Conservation (phyloP, 768 basidiomycete species). For the Tricholoma bakamatsutake region DNA sequence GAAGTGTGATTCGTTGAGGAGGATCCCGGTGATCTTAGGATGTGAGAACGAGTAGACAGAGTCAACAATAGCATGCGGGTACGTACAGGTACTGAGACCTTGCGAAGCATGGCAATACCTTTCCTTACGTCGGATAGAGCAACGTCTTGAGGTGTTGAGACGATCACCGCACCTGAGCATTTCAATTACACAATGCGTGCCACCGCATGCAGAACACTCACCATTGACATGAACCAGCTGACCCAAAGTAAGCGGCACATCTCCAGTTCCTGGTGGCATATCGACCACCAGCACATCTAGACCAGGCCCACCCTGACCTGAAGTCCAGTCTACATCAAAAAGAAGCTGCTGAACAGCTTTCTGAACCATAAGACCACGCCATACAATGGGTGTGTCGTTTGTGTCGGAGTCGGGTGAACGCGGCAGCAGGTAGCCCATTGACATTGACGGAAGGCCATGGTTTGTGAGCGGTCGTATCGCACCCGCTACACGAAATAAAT, state of each 20-base stretch:
- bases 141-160: constrained; percentile 95
- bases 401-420: constrained; percentile 38
- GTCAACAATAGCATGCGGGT: constrained; percentile 18
- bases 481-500: constrained; percentile 42
- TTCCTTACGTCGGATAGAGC: constrained; percentile 88
- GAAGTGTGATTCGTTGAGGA: constrained; percentile 88
- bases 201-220: constrained; percentile 28
- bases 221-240: constrained; percentile 84
- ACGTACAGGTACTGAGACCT: constrained; percentile 80
- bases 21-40: constrained; percentile 71
- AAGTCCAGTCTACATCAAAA: constrained; percentile 90
- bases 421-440: constrained; percentile 92
- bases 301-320: constrained; percentile 35
- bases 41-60: neutral
- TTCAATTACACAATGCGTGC: constrained; percentile 8
- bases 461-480: constrained; percentile 79
- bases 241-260: constrained; percentile 88
- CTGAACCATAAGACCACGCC: constrained; percentile 98
- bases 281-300: constrained; percentile 89
- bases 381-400: constrained; percentile 79
- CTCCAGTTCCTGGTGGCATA: constrained; percentile 97
- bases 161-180: constrained; percentile 75
- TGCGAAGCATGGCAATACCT: constrained; percentile 89
- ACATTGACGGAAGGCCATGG: constrained; percentile 92
- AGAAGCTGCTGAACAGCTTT: constrained; percentile 95